Evolutionary conservation across 2,329 filamentous ascomycete species (phyloP), one percentile per base, ranked within the genome.

Genomic region (Botryotinia calthae): DNA sequence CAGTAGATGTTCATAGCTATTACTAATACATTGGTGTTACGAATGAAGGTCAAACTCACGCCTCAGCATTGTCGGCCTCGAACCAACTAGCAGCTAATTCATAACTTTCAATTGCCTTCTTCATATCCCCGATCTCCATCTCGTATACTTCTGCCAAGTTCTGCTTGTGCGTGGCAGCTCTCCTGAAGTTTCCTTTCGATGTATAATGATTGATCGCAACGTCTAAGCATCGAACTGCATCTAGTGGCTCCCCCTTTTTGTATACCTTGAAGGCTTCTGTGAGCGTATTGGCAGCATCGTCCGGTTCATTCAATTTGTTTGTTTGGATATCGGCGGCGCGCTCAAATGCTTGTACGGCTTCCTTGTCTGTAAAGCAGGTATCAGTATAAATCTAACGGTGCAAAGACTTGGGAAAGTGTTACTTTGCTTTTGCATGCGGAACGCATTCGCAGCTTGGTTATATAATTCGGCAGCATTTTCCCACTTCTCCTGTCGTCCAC

Each of bases 261-360:
- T 98, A 98, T 74, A 94, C 92, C 86, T 98, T 98, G 88, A 95
- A 98, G 70, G 96, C 96, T 82, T 98, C 95, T 79, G 91, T 89
- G 74, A 94, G 85, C 65, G 92, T 91, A 83, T 97, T 97, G 76
- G 95, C 95, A 65, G 94, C 94, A 81, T 98, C 96, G 81, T 97
- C 93, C 59, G 92, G 93, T 81, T 98, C 95, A 81, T 94, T 97
- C 68, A 98, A 88, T 79, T 95, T 91, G 77, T 90, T 87, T 67
- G 85, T 88, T 82, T 97, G 93, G 74, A 98, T 90, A 61, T 87
- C 83, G n/a, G 94, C 95, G 20, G 94, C 94, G 82, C 91, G 88
- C 82, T 97, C 94, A 77, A 97, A 97, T 20, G 94, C 91, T 79
- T 92, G 87, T 34, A 94, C 95, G 22, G 95, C 94, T 84, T 97